These are phyloP conservation scores for Aspergillus novofumigatus DNA, from an alignment of 2,329 filamentous ascomycete species.

Conservation along the genomic window DNA sequence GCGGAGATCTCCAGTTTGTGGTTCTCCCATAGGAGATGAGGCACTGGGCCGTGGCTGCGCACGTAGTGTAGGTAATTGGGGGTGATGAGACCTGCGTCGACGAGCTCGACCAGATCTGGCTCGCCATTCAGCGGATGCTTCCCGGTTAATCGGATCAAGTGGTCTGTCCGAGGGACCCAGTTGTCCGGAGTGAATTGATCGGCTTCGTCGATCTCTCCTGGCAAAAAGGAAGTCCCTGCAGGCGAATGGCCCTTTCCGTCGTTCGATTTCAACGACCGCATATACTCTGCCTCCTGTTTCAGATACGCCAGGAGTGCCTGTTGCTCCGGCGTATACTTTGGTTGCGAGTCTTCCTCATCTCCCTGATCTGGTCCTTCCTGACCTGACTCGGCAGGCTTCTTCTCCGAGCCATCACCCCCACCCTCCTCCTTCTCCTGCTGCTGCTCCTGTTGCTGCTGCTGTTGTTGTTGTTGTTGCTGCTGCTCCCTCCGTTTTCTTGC, in stretches of 20 bases:
- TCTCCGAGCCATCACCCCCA: not conserved
- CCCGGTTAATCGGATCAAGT: slow-evolving; percentile 50
- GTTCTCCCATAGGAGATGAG: slow-evolving; percentile 47
- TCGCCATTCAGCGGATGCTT: slow-evolving; percentile 54
- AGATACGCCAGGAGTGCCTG: slow-evolving; percentile 41
- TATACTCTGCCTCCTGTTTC: slow-evolving; percentile 41
- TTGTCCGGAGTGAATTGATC: slow-evolving; percentile 53
- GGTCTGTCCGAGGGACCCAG: slow-evolving; percentile 47
- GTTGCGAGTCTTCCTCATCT: slow-evolving; percentile 11
- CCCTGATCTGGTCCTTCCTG: slow-evolving; percentile 11
- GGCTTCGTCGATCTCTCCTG: slow-evolving; percentile 45
- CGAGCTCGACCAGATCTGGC: slow-evolving; percentile 40
- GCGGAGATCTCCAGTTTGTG: slow-evolving; percentile 46
- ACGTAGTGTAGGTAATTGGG: slow-evolving; percentile 51
- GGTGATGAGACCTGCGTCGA: slow-evolving; percentile 48
- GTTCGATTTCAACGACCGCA: slow-evolving; percentile 43
- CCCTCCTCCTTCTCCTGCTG: slow-evolving; percentile 21
- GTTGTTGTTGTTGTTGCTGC: slow-evolving; percentile 18
- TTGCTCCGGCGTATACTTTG: slow-evolving; percentile 43
- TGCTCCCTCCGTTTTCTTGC: slow-evolving; percentile 14
- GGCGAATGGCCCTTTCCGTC: slow-evolving; percentile 41
- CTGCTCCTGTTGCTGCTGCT: slow-evolving; percentile 13
- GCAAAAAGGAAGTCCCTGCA: slow-evolving; percentile 27
- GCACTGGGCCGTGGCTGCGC: slow-evolving; percentile 52
- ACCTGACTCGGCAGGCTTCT: slow-evolving; percentile 6